phyloP scores from a whole-genome alignment of 2,329 filamentous ascomycete species.

The Samsoniella hepiali region DNA sequence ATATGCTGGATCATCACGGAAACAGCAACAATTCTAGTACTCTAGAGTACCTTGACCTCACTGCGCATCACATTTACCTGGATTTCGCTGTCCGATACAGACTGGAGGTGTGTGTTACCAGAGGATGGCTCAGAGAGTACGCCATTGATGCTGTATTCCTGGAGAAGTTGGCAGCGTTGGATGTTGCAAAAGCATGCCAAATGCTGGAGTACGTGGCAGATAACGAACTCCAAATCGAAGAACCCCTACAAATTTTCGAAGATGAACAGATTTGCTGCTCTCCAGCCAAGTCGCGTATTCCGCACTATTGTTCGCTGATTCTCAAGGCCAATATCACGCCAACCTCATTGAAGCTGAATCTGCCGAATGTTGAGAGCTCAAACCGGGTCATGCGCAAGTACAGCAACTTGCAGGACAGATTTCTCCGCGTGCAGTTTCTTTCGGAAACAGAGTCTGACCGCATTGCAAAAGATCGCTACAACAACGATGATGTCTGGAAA shows the following conservation, averaged over 20 bases:
- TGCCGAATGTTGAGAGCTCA: slow-evolving; percentile 77
- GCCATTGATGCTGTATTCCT: slow-evolving; percentile 68
- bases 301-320: slow-evolving; percentile 70
- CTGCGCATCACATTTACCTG: slow-evolving; percentile 37
- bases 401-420: slow-evolving; percentile 66
- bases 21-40: slow-evolving; percentile 24
- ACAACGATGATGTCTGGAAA: slow-evolving; percentile 68
- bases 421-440: slow-evolving; percentile 84
- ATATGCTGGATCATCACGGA: slow-evolving; percentile 29
- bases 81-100: slow-evolving; percentile 80
- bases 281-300: slow-evolving; percentile 29
- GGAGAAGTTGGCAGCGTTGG: slow-evolving; percentile 48
- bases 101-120: slow-evolving; percentile 88
- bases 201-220: slow-evolving; percentile 74
- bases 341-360: slow-evolving; percentile 73
- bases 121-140: slow-evolving; percentile 72
- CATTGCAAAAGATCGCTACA: slow-evolving; percentile 50
- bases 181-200: slow-evolving; percentile 52
- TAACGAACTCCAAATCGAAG: slow-evolving; percentile 61
- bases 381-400: slow-evolving; percentile 82
- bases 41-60: slow-evolving; percentile 28
- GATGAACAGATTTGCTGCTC: neutral
- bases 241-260: slow-evolving; percentile 30
- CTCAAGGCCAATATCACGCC: slow-evolving; percentile 80
- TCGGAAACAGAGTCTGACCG: slow-evolving; percentile 68